Conservation (phyloP, 1,139 yeast species). For the Blastobotrys malaysiensis region DNA sequence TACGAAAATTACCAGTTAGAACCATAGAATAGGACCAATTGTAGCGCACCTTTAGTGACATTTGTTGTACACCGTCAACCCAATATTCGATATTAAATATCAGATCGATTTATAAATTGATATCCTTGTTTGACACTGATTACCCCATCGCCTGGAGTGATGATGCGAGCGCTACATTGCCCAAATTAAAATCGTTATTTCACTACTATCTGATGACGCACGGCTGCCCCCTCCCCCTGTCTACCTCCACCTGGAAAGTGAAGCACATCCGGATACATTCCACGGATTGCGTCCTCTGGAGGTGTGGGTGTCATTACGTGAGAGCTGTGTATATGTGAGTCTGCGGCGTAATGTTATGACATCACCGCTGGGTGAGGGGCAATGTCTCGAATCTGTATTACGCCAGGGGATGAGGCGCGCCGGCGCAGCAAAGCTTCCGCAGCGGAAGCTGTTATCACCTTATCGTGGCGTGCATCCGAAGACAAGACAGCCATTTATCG, state of each 20-base stretch:
- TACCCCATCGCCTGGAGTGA: not conserved
- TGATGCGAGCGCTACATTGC: not conserved
- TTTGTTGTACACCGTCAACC: not conserved
- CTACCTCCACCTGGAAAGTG: not conserved
- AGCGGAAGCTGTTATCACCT: not conserved
- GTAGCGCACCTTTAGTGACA: not conserved
- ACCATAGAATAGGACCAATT: not conserved
- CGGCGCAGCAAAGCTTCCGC: not conserved
- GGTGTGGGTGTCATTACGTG: no score
- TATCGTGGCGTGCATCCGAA: not conserved
- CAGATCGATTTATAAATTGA: not conserved
- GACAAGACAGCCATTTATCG: not conserved
- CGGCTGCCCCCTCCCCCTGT: no score
- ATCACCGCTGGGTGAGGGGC: not conserved
- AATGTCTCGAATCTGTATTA: not conserved
- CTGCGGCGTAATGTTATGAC: not conserved
- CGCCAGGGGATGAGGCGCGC: not conserved
- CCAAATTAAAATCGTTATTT: not conserved
- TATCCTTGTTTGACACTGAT: not conserved
- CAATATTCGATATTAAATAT: not conserved
- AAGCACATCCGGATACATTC: not conserved
- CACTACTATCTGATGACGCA: no score
- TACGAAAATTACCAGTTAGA: not conserved
- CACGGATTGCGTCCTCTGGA: no score
- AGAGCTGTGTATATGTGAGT: not conserved